These are phyloP conservation scores for Hysterium pulicare DNA, from an alignment of 2,329 filamentous ascomycete genomes.

Conservation along the genomic window DNA sequence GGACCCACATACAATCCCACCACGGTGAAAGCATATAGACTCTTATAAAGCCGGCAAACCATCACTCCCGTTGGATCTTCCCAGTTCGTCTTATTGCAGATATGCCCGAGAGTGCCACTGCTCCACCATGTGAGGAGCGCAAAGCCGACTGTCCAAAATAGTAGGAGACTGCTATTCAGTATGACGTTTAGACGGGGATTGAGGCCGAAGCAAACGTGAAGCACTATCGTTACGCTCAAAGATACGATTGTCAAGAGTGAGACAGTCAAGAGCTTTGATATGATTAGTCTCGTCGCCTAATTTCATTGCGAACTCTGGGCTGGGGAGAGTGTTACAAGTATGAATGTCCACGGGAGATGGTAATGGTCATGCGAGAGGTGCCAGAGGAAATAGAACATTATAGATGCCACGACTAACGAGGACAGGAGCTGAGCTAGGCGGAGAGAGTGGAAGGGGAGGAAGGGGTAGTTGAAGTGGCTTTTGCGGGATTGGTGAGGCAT, in stretches of 20 bases:
- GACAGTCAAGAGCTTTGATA: constrained; percentile 48
- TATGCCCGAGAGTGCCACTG: constrained; percentile 50
- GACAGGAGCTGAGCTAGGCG: constrained; percentile 42
- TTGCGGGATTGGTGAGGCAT: constrained; percentile 35
- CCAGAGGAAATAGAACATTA: constrained; percentile 56
- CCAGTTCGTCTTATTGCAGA: constrained; percentile 52
- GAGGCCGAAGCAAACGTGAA: constrained; percentile 52
- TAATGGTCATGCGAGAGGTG: constrained; percentile 52
- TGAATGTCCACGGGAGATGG: constrained; percentile 57
- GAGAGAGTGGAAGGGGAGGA: constrained; percentile 41
- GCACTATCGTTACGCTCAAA: constrained; percentile 44
- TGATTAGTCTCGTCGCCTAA: background rate
- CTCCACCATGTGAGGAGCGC: constrained; percentile 54
- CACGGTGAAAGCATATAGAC: constrained; percentile 55
- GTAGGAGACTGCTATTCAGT: constrained; percentile 47
- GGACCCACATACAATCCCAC: constrained; percentile 40
- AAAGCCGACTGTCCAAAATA: constrained; percentile 54
- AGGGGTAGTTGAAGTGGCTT: constrained; percentile 39
- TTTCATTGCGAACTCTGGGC: constrained; percentile 4
- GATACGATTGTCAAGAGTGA: constrained; percentile 52
- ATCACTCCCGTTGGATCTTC: constrained; percentile 52
- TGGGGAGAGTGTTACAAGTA: constrained; percentile 44
- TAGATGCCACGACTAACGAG: constrained; percentile 49
- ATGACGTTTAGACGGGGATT: constrained; percentile 51
- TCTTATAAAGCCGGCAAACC: constrained; percentile 58